phyloP scores from a whole-genome alignment of 139 green algal species.

The Nannochloris sp. region DNA sequence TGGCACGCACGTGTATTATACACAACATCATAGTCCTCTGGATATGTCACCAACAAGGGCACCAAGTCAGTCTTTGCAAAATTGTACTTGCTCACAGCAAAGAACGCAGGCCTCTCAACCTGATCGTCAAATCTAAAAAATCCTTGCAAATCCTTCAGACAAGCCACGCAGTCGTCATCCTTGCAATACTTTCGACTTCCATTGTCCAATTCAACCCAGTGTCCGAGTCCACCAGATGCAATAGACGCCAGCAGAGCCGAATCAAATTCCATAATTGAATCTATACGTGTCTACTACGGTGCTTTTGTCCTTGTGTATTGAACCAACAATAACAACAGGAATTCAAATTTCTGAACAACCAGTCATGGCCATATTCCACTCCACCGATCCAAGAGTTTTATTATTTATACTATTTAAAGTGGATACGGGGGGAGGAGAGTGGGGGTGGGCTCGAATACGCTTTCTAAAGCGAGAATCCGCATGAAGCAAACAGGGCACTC shows the following conservation, averaged over 20 bases:
- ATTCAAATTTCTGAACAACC: too few species aligned
- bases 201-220: slow-evolving; percentile 24
- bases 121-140: slow-evolving; percentile 80
- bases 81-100: slow-evolving; percentile 59
- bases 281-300: not conserved
- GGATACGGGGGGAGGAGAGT: too few species aligned
- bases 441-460: too few species aligned
- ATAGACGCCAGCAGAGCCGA: slow-evolving; percentile 72
- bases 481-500: too few species aligned
- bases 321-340: not conserved
- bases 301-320: not conserved
- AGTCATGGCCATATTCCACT: too few species aligned
- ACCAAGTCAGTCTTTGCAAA: slow-evolving; percentile 62
- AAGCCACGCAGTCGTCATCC: slow-evolving; percentile 74
- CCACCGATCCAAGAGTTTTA: too few species aligned
- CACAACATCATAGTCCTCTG: slow-evolving; percentile 62
- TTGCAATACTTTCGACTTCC: slow-evolving; percentile 45
- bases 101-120: slow-evolving; percentile 60
- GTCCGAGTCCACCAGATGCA: slow-evolving; percentile 50
- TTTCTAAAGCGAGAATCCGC: too few species aligned
- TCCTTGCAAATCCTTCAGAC: slow-evolving; percentile 78
- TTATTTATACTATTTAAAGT: too few species aligned
- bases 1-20: slow-evolving; percentile 42
- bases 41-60: slow-evolving; percentile 69
- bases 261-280: slow-evolving; percentile 39